Evolutionary conservation across 805 yeast genomes (phyloP).

Genomic region (Lachancea lanzarotensis): DNA sequence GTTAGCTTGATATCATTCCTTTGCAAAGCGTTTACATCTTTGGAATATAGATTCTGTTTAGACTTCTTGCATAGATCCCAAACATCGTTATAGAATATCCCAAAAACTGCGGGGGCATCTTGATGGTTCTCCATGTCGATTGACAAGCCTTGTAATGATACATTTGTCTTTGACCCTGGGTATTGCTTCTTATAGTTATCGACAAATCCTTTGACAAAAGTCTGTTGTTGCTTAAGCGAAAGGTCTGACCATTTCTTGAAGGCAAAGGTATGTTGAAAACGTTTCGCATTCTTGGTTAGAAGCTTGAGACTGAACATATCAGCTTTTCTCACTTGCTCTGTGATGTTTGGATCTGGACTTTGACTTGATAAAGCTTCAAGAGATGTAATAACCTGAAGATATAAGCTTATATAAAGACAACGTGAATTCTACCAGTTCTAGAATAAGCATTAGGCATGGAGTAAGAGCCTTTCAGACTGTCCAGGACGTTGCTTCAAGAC

Average conservation of each 20-base stretch:
- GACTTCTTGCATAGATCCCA: conserved; percentile 13
- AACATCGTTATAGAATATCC: conserved; percentile 30
- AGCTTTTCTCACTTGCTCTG: background rate
- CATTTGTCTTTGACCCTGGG: conserved; percentile 29
- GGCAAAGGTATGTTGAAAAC: background rate
- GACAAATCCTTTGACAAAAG: conserved; percentile 23
- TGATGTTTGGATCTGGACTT: background rate
- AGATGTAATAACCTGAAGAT: too few species aligned
- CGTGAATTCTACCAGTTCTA: background rate
- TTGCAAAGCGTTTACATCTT: conserved; percentile 1
- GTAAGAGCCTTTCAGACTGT: too few species aligned
- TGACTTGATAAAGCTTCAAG: too few species aligned
- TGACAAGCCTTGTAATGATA: conserved; percentile 22
- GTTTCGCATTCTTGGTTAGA: background rate
- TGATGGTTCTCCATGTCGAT: conserved; percentile 17
- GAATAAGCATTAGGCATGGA: background rate
- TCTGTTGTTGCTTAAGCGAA: conserved; percentile 19
- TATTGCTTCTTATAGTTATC: conserved; percentile 22
- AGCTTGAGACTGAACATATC: background rate
- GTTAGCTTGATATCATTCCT: conserved; percentile 6
- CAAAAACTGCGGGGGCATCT: conserved; percentile 30
- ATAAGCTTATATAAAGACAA: too few species aligned
- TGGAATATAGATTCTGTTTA: conserved; percentile 5
- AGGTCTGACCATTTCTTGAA: conserved; percentile 27
- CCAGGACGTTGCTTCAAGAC: too few species aligned